Conservation (phyloP, 2,329 filamentous ascomycete genomes). For the Diplodia corticola region DNA sequence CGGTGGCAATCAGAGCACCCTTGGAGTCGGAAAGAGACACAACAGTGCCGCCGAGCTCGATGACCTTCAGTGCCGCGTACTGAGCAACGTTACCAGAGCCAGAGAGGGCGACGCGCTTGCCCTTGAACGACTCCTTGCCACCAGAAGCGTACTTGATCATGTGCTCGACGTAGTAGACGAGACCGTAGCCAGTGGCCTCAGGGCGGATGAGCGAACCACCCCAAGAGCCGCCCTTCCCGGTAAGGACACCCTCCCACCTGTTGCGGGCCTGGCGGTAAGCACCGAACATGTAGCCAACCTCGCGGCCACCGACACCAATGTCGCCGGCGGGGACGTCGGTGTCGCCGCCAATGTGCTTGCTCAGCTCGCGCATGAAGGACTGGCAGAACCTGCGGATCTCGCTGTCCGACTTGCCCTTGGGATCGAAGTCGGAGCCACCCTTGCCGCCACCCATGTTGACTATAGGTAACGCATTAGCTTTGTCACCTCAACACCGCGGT, state of each 20-base stretch:
- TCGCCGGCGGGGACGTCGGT: conserved; percentile 97
- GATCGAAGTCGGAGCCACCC: conserved; percentile 97
- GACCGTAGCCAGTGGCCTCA: conserved; percentile 94
- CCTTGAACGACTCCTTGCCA: conserved; percentile 79
- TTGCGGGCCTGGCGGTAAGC: conserved; percentile 86
- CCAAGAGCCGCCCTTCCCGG: conserved; percentile 91
- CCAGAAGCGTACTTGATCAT: conserved; percentile 84
- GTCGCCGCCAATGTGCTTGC: conserved; percentile 92
- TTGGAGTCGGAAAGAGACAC: conserved; percentile 92
- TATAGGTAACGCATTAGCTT: conserved; percentile 34
- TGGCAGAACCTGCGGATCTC: conserved; percentile 98
- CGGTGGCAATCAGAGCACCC: conserved; percentile 75
- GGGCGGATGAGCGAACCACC: conserved; percentile 92
- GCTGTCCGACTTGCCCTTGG: conserved; percentile 95
- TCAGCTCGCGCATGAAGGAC: conserved; percentile 93
- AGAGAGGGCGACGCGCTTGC: conserved; percentile 93
- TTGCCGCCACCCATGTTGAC: conserved; percentile 96
- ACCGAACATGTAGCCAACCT: conserved; percentile 94
- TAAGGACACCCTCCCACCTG: conserved; percentile 93
- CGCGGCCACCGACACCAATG: conserved; percentile 88
- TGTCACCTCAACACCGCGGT: background rate
- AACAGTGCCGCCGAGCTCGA: conserved; percentile 91
- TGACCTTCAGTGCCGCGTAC: conserved; percentile 93
- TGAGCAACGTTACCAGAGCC: conserved; percentile 98
- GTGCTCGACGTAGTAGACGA: conserved; percentile 94